Conservation (phyloP, 2,329 filamentous ascomycete genomes). For the Paraconiothyrium sp. region DNA sequence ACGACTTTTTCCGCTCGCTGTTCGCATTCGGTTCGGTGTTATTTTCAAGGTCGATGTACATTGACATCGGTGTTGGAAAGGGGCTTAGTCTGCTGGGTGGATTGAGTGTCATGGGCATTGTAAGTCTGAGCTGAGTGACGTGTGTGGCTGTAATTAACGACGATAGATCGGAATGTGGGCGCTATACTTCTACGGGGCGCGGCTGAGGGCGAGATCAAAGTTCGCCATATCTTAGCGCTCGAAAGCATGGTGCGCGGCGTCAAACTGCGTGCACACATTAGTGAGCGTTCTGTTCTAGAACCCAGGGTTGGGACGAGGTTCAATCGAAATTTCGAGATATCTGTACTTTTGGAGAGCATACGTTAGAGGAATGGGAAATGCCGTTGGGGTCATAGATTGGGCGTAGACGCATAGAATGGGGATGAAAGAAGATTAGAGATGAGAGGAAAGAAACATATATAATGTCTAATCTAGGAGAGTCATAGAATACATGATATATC, state of each 20-base stretch:
- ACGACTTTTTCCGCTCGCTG: conserved; percentile 62
- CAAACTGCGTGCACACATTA: no score
- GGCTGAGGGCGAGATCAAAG: conserved; percentile 29
- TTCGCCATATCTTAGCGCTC: conserved; percentile 22
- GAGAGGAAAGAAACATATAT: neutral
- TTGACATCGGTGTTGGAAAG: conserved; percentile 64
- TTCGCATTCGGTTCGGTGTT: conserved; percentile 67
- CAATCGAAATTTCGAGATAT: no score
- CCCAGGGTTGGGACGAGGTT: no score
- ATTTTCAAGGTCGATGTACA: conserved; percentile 66
- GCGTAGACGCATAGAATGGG: no score
- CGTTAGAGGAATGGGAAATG: no score
- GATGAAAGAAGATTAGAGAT: neutral
- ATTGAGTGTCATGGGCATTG: conserved; percentile 50
- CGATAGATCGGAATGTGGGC: conserved; percentile 30
- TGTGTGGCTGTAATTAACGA: neutral
- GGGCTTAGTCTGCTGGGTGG: conserved; percentile 66
- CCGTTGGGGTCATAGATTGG: no score
- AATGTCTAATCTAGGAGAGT: neutral
- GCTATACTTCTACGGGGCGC: conserved; percentile 29
- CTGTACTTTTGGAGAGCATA: no score
- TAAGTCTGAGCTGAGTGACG: conserved; percentile 47
- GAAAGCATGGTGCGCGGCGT: no score
- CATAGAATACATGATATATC: neutral
- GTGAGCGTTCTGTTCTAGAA: no score